These are phyloP conservation scores for Tylopilus orsonianus DNA, from an alignment of 1,284 basidiomycete species.

Conservation along the genomic window DNA sequence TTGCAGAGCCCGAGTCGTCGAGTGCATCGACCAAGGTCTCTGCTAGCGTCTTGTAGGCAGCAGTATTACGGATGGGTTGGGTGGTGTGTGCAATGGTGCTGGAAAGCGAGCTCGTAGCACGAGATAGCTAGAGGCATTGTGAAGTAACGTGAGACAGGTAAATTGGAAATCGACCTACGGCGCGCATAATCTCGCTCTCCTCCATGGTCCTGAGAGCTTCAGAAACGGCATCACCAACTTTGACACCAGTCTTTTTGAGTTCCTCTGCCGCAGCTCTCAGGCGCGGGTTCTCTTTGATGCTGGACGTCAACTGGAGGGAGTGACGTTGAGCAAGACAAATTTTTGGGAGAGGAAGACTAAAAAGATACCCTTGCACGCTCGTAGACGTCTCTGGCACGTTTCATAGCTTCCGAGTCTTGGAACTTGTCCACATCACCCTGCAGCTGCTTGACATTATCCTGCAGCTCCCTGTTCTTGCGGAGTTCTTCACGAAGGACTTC, in stretches of 20 bases:
- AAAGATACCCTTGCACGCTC: constrained; percentile 85
- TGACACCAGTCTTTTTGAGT: constrained; percentile 85
- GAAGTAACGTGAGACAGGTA: not conserved
- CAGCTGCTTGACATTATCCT: constrained; percentile 95
- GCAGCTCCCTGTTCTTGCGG: constrained; percentile 90
- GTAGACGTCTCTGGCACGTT: constrained; percentile 85
- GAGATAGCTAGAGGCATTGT: constrained; percentile 57
- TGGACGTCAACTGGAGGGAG: constrained; percentile 72
- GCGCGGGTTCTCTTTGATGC: constrained; percentile 95
- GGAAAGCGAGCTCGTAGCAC: constrained; percentile 78
- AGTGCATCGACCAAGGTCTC: constrained; percentile 90
- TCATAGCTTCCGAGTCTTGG: constrained; percentile 97
- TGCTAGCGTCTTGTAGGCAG: constrained; percentile 89
- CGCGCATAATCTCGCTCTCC: constrained; percentile 89
- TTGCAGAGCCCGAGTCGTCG: constrained; percentile 89
- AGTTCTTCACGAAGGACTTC: constrained; percentile 92
- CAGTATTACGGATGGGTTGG: constrained; percentile 92
- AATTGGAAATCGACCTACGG: constrained; percentile 46
- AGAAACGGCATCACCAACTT: constrained; percentile 90
- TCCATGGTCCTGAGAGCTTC: constrained; percentile 91
- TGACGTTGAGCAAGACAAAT: constrained; percentile 7
- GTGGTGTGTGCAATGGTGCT: constrained; percentile 81
- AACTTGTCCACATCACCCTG: constrained; percentile 97
- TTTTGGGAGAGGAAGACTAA: constrained; percentile 2
- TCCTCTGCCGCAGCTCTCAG: constrained; percentile 91